Percentiles rank a stretch among this genome's conserved stretches.
phyloP scores from a whole-genome alignment of 1,139 yeast species.

The Saccharomyces pastorianus region DNA sequence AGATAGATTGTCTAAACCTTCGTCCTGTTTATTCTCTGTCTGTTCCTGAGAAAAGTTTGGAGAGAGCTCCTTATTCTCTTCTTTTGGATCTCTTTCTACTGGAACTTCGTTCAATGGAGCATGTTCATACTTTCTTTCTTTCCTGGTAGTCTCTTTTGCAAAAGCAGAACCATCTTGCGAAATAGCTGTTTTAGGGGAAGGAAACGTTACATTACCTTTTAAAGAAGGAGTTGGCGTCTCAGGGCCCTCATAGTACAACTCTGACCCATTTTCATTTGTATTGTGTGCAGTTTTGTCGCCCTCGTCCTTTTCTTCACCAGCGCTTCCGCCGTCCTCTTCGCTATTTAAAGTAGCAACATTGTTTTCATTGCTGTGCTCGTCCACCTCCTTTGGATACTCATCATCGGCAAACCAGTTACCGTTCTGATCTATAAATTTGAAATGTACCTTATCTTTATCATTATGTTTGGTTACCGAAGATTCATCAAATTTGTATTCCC shows the following conservation, averaged over 20 bases:
- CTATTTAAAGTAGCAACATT: slow-evolving; percentile 32
- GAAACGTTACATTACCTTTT: neutral
- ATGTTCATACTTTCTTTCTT: neutral
- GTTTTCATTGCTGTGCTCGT: slow-evolving; percentile 50
- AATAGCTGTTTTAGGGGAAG: neutral
- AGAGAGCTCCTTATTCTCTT: neutral
- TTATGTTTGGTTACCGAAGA: slow-evolving; percentile 7
- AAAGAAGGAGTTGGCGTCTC: neutral
- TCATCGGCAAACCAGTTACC: slow-evolving; percentile 52
- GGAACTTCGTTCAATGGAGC: neutral
- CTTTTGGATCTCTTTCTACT: neutral
- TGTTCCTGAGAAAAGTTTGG: neutral
- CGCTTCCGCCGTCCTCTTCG: neutral
- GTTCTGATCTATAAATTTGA: slow-evolving; percentile 31
- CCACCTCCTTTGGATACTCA: slow-evolving; percentile 40
- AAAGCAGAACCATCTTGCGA: neutral
- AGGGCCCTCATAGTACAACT: neutral
- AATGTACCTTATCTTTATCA: slow-evolving; percentile 15
- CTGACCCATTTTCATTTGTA: neutral
- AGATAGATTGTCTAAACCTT: slow-evolving; percentile 1
- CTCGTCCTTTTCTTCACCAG: neutral
- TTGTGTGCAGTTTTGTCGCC: neutral
- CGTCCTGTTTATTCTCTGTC: neutral
- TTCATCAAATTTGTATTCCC: slow-evolving; percentile 19
- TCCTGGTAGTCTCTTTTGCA: neutral